These are phyloP conservation scores for Podospora comata DNA, from an alignment of 495 filamentous ascomycete species.

Conservation along the genomic window DNA sequence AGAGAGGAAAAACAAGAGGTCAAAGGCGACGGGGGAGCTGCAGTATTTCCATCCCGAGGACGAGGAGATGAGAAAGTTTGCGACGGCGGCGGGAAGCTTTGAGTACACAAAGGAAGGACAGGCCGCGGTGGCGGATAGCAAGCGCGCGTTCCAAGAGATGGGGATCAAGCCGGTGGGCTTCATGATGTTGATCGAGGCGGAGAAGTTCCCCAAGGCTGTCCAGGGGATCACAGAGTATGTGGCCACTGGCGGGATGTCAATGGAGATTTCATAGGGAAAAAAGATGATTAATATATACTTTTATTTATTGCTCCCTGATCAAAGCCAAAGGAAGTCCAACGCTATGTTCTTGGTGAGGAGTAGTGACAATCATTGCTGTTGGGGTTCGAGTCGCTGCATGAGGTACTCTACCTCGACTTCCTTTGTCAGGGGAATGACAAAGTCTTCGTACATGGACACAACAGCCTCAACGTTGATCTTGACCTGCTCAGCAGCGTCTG, in stretches of 20 bases:
- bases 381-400: slow-evolving; percentile 75
- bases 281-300: slow-evolving; percentile 16
- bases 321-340: neutral
- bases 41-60: slow-evolving; percentile 98
- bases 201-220: slow-evolving; percentile 62
- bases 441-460: slow-evolving; percentile 90
- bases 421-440: slow-evolving; percentile 95
- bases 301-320: neutral
- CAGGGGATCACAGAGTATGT: slow-evolving; percentile 71
- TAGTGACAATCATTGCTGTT: neutral
- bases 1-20: slow-evolving; percentile 74
- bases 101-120: slow-evolving; percentile 78
- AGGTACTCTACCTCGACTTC: slow-evolving; percentile 97
- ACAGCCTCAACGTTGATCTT: slow-evolving; percentile 95
- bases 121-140: slow-evolving; percentile 72
- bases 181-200: slow-evolving; percentile 73
- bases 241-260: slow-evolving; percentile 37
- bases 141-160: slow-evolving; percentile 88
- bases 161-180: slow-evolving; percentile 80
- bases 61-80: slow-evolving; percentile 76
- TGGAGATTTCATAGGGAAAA: slow-evolving; percentile 13
- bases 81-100: slow-evolving; percentile 60
- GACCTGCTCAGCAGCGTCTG: slow-evolving; percentile 30
- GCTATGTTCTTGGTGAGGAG: neutral
- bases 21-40: slow-evolving; percentile 52